A percentile compares a stretch with the other conserved stretches of the same genome.
These are phyloP conservation scores for Peribolospora baueri DNA, from an alignment of 768 basidiomycete species.

Conservation along the genomic window DNA sequence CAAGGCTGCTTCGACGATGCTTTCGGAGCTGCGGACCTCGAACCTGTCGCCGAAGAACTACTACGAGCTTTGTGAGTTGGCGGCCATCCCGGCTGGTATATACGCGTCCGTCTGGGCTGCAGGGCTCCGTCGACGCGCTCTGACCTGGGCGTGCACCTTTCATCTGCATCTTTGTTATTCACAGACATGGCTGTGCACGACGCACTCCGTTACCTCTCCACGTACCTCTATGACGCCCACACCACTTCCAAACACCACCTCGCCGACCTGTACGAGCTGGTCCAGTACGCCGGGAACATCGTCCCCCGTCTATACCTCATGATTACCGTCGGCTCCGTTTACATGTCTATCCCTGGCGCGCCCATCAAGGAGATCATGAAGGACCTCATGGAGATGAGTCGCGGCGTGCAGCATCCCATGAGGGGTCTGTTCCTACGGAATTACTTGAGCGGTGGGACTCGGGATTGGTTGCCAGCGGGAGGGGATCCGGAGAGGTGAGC, in stretches of 20 bases:
- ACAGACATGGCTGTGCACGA: constrained; percentile 97
- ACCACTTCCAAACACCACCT: constrained; percentile 74
- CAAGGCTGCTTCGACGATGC: constrained; percentile 90
- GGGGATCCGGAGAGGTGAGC: constrained; percentile 43
- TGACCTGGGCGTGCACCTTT: neutral
- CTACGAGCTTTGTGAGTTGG: constrained; percentile 69
- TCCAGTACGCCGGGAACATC: constrained; percentile 97
- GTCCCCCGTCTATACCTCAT: constrained; percentile 73
- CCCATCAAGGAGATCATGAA: constrained; percentile 99
- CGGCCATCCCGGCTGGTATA: neutral
- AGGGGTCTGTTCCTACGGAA: constrained; percentile 85
- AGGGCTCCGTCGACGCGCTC: neutral
- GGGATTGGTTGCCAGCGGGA: constrained; percentile 83
- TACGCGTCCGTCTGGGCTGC: neutral
- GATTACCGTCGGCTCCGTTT: constrained; percentile 97
- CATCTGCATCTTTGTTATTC: neutral
- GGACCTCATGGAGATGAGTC: constrained; percentile 99
- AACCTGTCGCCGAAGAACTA: constrained; percentile 90
- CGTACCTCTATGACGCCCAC: constrained; percentile 92
- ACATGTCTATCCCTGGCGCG: constrained; percentile 93
- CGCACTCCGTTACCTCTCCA: constrained; percentile 75
- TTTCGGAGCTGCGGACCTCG: constrained; percentile 80
- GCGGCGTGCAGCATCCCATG: constrained; percentile 91
- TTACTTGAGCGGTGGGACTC: constrained; percentile 87
- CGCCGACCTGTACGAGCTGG: constrained; percentile 93